A percentile compares a stretch with the other conserved stretches of the same genome.
These are phyloP conservation scores for Maudiozyma bulderi DNA, from an alignment of 805 yeast species.

Conservation along the genomic window DNA sequence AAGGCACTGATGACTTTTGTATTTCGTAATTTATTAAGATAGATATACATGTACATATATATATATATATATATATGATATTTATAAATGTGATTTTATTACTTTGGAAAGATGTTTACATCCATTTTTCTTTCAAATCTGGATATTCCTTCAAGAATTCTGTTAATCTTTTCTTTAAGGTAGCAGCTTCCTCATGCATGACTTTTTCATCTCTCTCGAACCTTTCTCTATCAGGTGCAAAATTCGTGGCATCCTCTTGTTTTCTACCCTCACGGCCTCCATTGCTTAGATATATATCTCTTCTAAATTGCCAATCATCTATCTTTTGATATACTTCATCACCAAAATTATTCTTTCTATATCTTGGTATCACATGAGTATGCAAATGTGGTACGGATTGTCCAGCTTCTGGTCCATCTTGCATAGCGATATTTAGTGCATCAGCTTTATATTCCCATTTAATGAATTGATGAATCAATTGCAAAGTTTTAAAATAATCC, in stretches of 20 bases:
- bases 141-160: slow-evolving; percentile 10
- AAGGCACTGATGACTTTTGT: too few relatives aligned
- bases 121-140: slow-evolving; percentile 4
- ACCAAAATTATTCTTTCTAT: slow-evolving; percentile 45
- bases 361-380: slow-evolving; percentile 87
- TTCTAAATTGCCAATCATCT: slow-evolving; percentile 46
- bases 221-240: slow-evolving; percentile 44
- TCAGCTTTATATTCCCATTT: slow-evolving; percentile 65
- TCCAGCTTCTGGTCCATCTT: slow-evolving; percentile 94
- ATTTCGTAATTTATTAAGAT: too few relatives aligned
- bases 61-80: not conserved
- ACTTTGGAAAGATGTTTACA: not conserved
- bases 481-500: slow-evolving; percentile 74
- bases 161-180: slow-evolving; percentile 36
- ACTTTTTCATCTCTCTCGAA: slow-evolving; percentile 46
- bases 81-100: not conserved
- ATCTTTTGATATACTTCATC: slow-evolving; percentile 66
- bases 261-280: slow-evolving; percentile 18
- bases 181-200: slow-evolving; percentile 64
- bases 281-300: slow-evolving; percentile 18
- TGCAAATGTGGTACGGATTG: slow-evolving; percentile 95
- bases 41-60: not conserved
- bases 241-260: slow-evolving; percentile 14
- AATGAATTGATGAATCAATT: slow-evolving; percentile 58
- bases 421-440: slow-evolving; percentile 81